Percentiles rank a stretch among this genome's conserved stretches.
phyloP scores from a whole-genome alignment of 2,329 filamentous ascomycete genomes.

The Clonostachys sp. region DNA sequence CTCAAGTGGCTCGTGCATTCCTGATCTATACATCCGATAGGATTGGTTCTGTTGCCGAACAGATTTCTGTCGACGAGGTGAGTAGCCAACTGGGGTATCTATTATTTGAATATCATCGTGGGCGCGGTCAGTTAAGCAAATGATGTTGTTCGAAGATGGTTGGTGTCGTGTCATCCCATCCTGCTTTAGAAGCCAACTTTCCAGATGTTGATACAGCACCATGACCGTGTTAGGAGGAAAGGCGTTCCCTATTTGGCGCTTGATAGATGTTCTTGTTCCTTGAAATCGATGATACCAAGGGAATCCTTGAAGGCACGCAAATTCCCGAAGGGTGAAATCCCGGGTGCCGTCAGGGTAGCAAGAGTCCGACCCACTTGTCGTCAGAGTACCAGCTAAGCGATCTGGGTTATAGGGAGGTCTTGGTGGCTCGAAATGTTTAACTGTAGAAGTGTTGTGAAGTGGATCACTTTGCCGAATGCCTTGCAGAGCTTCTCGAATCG shows the following conservation, averaged over 20 bases:
- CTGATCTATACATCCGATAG: no score
- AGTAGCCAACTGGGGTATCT: no score
- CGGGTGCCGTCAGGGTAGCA: conserved; percentile 63
- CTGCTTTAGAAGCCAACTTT: conserved; percentile 34
- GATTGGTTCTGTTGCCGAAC: no score
- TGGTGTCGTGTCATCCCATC: conserved; percentile 21
- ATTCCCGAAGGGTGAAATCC: conserved; percentile 62
- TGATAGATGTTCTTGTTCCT: conserved; percentile 30
- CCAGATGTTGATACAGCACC: conserved; percentile 42
- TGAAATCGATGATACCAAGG: conserved; percentile 55
- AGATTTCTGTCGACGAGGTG: no score
- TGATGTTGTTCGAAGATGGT: background rate
- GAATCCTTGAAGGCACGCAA: conserved; percentile 67
- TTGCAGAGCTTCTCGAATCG: conserved; percentile 35
- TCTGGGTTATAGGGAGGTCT: conserved; percentile 38
- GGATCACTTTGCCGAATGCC: conserved; percentile 22
- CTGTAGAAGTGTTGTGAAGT: conserved; percentile 30
- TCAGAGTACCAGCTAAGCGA: conserved; percentile 54
- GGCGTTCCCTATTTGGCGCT: conserved; percentile 73
- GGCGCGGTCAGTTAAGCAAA: background rate
- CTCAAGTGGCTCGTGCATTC: no score
- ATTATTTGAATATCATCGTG: no score
- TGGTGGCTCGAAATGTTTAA: conserved; percentile 17
- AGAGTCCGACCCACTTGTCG: conserved; percentile 56
- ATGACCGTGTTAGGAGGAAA: conserved; percentile 60